Evolutionary conservation across 1,284 basidiomycete genomes (phyloP), one percentile per base, ranked within the genome.

Genomic region (Pseudozyma tsukubaensis): DNA sequence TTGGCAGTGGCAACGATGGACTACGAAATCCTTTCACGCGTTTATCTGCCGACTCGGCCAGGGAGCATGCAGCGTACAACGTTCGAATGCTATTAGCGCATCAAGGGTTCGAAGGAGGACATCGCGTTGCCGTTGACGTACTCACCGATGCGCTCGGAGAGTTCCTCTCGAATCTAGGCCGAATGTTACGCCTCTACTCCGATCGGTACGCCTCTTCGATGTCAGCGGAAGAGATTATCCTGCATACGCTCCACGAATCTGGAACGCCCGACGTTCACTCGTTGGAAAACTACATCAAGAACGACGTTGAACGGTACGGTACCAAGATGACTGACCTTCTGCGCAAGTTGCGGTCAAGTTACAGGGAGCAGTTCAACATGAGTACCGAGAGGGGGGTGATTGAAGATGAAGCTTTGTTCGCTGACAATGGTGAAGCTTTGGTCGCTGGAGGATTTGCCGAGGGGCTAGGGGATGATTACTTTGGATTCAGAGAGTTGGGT

Each of bases 171-270:
- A 96, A 94, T 79, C 88, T 98, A 37, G 96, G 95, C 1, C 88
- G 91, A 50, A 96, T 94, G 12, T 89, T 97, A 57, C 88, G 91
- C 47, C 91, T 92, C 78, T 87, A 94, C 66, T 86, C 89, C 21
- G 96, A 98, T 84, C 92, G 92, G 76, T 93, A 92, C 85, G 89
- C 89, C 0, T 86, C 88, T 45, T 88, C 88, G 47, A 93, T 97
- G 91, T 89, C 90, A 5, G 84, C 92, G 0, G 93, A 96, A 92
- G 94, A 97, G 89, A 94, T 97, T 51, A 90, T 97, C 36, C 87
- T 94, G 4, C 94, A 96, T 84, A 92, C 92, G 0, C 86, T 98
- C 13, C 92, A 94, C 71, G 92, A 96, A 85, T 92, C 92, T 66
- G 94, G 93, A 1, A 90, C 90, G 11, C 89, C 92, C 0, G 88